phyloP scores from a whole-genome alignment of 345 rosid species.

The Populus tremula region DNA sequence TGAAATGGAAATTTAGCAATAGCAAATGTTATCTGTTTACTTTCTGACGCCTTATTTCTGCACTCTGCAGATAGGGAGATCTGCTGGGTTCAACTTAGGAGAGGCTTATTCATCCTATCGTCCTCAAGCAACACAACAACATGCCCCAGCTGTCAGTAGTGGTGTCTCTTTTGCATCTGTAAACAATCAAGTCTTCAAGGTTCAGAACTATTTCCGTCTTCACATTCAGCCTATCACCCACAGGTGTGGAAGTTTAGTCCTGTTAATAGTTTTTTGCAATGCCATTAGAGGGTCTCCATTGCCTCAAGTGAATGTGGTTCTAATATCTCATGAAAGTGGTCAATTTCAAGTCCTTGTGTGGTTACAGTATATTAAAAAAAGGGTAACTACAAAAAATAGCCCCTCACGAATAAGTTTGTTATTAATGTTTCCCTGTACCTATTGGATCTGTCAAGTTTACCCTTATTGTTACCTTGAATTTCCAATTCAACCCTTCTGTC shows the following conservation, averaged over 20 bases:
- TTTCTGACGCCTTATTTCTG: conserved; percentile 15
- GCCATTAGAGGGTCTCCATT: conserved; percentile 12
- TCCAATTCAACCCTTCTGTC: neutral
- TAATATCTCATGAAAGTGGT: neutral
- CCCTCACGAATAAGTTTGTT: neutral
- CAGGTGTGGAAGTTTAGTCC: conserved; percentile 58
- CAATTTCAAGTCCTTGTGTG: neutral
- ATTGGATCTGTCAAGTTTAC: neutral
- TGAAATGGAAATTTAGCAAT: neutral
- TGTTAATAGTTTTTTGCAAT: conserved; percentile 22
- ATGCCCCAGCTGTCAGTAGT: conserved; percentile 70
- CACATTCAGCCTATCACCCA: conserved; percentile 71
- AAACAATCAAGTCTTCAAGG: conserved; percentile 75
- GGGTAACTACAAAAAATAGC: neutral
- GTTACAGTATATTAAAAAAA: neutral
- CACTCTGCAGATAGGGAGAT: conserved; percentile 74
- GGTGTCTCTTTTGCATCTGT: conserved; percentile 59
- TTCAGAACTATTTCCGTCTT: conserved; percentile 75
- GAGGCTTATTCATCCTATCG: conserved; percentile 84
- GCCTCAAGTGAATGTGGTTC: neutral
- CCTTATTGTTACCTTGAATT: neutral
- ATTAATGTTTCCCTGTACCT: neutral
- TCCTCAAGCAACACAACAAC: conserved; percentile 82
- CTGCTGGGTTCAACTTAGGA: conserved; percentile 85
- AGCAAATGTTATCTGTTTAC: neutral